Evolutionary conservation across 257 asterid genomes (phyloP), one percentile per base, ranked within the genome.

Genomic region (Solanum chilense): DNA sequence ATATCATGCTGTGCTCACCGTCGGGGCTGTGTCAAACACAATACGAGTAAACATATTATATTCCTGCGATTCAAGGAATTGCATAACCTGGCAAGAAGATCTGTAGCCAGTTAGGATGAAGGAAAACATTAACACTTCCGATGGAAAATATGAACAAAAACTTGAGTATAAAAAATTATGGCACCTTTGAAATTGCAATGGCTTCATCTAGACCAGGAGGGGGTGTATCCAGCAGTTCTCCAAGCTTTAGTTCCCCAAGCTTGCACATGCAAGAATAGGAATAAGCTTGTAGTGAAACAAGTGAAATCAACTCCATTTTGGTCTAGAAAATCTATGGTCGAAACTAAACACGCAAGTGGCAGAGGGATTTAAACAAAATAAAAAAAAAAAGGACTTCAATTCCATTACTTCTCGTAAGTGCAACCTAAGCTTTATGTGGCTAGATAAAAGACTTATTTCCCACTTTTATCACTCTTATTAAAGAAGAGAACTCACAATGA

Each of bases 181-280:
- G 69, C 85, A 81, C 99, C 99, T 97, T 97, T 42, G 98, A 94
- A 91, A 97, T 96, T 73, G 99, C 99, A 89, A 97, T 96, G 80
- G 99, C 99, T 92, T 97, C 99, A 89, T 97, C 99, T 68, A 97
- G 89, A 84, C 99, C 99, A 76, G 99, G 99, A 87, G 99, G 99
- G 87, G 99, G 99, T 41, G 99, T 96, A 92, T 96, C 99, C 93
- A 97, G 95, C 90, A 97, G 93, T 91, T 97, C 99, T 86, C 98
- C 99, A 86, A 97, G 96, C 96, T 97, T 97, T 82, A 97, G 90
- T 44, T 97, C 99, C 89, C 99, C 99, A 84, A 97, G 97, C 99
- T 97, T 88, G 69, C 82, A 85, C 90, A 90, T 42, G 62, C 85
- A 81, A 81, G 44, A 49, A 9, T 52, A 47, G 69, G 69, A 81